Conservation (phyloP, 139 green algal genomes). For the Zygnema circumcarinatum region DNA sequence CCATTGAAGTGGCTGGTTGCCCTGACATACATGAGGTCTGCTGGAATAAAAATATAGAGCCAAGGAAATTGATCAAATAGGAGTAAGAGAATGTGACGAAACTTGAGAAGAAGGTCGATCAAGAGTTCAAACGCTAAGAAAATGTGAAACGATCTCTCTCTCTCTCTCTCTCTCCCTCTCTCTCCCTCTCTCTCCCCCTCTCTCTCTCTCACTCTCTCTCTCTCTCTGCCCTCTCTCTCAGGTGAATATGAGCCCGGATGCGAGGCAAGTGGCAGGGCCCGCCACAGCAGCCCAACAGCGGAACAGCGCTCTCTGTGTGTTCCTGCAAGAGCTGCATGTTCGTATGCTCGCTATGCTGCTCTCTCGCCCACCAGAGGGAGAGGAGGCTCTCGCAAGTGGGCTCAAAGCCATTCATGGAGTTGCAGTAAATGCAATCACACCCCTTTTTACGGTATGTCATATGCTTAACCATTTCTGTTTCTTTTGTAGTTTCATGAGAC, state of each 20-base stretch:
- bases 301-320: conserved; percentile 79
- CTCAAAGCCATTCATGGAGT: conserved; percentile 66
- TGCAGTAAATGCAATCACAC: conserved; percentile 23
- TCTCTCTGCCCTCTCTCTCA: too few relatives aligned
- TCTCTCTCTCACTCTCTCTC: background rate
- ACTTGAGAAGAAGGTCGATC: too few relatives aligned
- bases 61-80: too few relatives aligned
- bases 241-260: conserved; percentile 75
- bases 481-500: too few relatives aligned
- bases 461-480: conserved; percentile 3
- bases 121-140: too few relatives aligned
- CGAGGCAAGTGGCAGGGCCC: conserved; percentile 63
- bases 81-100: too few relatives aligned
- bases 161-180: too few relatives aligned
- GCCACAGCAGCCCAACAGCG: conserved; percentile 74
- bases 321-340: conserved; percentile 33
- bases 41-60: too few relatives aligned
- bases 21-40: too few relatives aligned
- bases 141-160: too few relatives aligned
- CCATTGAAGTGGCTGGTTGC: too few relatives aligned
- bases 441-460: conserved; percentile 45
- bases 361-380: background rate
- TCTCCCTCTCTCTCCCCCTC: too few relatives aligned
- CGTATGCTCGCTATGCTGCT: conserved; percentile 21
- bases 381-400: conserved; percentile 36